Conservation (phyloP, 2,329 filamentous ascomycete genomes). For the Chrysosporium queenslandicum region DNA sequence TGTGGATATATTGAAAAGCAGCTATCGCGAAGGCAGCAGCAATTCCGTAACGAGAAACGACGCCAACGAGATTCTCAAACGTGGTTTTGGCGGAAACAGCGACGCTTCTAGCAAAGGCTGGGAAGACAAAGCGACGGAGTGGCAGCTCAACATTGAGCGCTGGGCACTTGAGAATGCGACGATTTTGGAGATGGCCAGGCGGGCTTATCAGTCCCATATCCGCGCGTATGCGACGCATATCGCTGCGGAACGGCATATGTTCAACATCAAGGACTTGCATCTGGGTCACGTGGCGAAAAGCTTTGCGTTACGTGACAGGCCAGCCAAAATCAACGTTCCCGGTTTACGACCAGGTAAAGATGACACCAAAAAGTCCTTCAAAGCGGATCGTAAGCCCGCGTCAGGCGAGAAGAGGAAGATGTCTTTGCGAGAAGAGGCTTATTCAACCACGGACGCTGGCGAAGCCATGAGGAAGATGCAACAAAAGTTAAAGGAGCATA, state of each 20-base stretch:
- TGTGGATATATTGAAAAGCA: constrained; percentile 63
- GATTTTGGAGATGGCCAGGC: constrained; percentile 68
- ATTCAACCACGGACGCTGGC: constrained; percentile 29
- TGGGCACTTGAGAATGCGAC: constrained; percentile 55
- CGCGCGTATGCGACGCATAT: constrained; percentile 92
- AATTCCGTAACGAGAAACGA: constrained; percentile 53
- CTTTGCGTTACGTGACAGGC: constrained; percentile 80
- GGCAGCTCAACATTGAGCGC: constrained; percentile 56
- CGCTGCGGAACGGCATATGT: constrained; percentile 70
- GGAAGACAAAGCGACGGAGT: constrained; percentile 57
- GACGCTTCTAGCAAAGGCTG: constrained; percentile 43
- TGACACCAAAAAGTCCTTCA: constrained; percentile 40
- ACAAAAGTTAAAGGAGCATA: constrained; percentile 43
- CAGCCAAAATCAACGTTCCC: constrained; percentile 60
- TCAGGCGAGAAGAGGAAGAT: constrained; percentile 29
- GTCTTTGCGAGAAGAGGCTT: constrained; percentile 21
- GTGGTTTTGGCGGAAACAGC: constrained; percentile 47
- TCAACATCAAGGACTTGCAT: constrained; percentile 85
- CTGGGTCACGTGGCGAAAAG: constrained; percentile 89
- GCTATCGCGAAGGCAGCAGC: constrained; percentile 52
- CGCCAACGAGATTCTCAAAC: constrained; percentile 57
- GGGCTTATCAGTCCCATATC: constrained; percentile 84
- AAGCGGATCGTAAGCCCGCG: constrained; percentile 32
- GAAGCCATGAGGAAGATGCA: constrained; percentile 46
- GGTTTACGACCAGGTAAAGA: constrained; percentile 41